phyloP scores from a whole-genome alignment of 2,329 filamentous ascomycete genomes.

The Phyllosticta capitalensis region DNA sequence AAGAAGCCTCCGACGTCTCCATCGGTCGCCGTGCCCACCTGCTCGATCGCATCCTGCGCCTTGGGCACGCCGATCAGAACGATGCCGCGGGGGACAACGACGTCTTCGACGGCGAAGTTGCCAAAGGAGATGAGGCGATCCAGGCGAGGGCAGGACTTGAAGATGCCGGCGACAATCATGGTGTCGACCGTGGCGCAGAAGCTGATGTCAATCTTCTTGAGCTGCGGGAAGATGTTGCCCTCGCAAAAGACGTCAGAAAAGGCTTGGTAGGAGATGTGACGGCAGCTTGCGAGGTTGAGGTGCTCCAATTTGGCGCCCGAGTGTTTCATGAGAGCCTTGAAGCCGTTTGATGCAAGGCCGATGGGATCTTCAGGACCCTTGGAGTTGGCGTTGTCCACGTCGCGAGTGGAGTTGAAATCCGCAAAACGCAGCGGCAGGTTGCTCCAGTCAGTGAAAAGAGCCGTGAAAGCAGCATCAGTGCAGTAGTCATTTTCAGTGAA shows the following conservation, averaged over 20 bases:
- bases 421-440: conserved; percentile 62
- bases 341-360: conserved; percentile 66
- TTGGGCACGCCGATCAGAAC: conserved; percentile 51
- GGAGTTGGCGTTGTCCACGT: conserved; percentile 62
- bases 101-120: conserved; percentile 50
- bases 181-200: conserved; percentile 64
- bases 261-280: conserved; percentile 63
- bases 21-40: conserved; percentile 30
- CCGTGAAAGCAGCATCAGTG: conserved; percentile 63
- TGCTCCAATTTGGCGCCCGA: conserved; percentile 57
- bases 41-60: conserved; percentile 48
- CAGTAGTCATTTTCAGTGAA: conserved; percentile 67
- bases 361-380: conserved; percentile 50
- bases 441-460: conserved; percentile 65
- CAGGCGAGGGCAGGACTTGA: conserved; percentile 51
- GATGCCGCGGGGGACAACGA: conserved; percentile 47
- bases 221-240: conserved; percentile 51
- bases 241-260: conserved; percentile 66
- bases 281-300: conserved; percentile 74
- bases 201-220: conserved; percentile 65
- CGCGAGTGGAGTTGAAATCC: conserved; percentile 69
- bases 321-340: conserved; percentile 74
- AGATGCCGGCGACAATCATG: conserved; percentile 53
- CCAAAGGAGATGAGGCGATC: conserved; percentile 52
- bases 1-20: background rate